Evolutionary conservation across 1,284 basidiomycete genomes (phyloP), one percentile per base, ranked within the genome.

Genomic region (Lentinula novae-zelandiae): DNA sequence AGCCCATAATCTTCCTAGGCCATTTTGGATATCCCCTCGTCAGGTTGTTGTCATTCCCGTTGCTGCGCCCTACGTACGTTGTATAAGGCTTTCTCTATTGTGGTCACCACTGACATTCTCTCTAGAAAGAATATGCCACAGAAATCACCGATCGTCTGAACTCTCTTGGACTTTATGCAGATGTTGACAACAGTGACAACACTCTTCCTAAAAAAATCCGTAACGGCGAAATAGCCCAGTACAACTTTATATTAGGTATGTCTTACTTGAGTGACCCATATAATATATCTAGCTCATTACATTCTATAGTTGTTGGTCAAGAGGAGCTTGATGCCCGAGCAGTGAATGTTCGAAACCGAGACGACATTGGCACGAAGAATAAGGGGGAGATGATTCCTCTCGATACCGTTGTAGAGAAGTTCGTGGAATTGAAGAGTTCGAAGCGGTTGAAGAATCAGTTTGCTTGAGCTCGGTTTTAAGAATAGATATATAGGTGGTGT

Each of bases 141-240:
- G 84, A 94, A 71, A 86, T 98, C 38, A 82, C 83, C 34, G 78
- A 87, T 58, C 82, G 79, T 64, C 82, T 99, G 12, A 82, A 81
- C 66, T 80, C 83, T 58, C 76, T 84, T 6, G 94, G 93, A 2
- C 78, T 99, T 60, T 98, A 85, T 70, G 90, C 92, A 42, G 97
- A 99, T 68, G 95, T 93, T 13, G 97, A 99, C 74, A 89, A 96
- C 64, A 87, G 90, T 34, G 89, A 92, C 60, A 92, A 98, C 73
- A 99, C 97, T 1, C 83, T 99, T 34, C 90, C 87, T 65, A 99
- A 99, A 85, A 99, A 98, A 84, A 94, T 99, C 69, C 83, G 93
- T 34, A 96, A 95, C 70, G 93, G 90, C 34, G 93, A 96, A 75
- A 86, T 95, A 66, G 89, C 93, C 33, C 94, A 96, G 72, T 97